Conservation (phyloP, 192 early-diverging fungal species). For the Coemansia reversa region DNA sequence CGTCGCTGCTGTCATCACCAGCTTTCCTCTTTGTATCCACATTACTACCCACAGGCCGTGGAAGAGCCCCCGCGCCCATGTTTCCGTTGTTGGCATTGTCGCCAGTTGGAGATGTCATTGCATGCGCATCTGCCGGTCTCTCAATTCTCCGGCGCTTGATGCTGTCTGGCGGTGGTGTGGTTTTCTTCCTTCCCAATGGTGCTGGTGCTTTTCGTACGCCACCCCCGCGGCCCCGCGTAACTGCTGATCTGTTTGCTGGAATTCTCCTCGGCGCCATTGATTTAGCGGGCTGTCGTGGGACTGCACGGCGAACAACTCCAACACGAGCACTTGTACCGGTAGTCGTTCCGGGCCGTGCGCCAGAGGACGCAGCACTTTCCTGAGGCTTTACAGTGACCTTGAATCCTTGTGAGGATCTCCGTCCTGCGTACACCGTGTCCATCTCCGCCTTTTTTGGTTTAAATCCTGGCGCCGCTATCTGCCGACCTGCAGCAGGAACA, state of each 20-base stretch:
- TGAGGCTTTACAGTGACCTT: conserved; percentile 32
- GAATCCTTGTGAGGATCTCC: conserved; percentile 46
- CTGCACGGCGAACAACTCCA: conserved; percentile 10
- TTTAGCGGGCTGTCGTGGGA: conserved; percentile 10
- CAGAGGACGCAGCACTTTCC: conserved; percentile 4
- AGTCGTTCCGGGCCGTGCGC: not conserved
- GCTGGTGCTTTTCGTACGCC: conserved; percentile 2
- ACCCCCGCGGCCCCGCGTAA: conserved; percentile 30
- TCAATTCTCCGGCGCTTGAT: conserved; percentile 33
- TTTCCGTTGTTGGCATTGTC: not conserved
- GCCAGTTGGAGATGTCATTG: not conserved
- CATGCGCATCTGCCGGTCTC: not conserved
- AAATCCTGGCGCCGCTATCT: conserved; percentile 17
- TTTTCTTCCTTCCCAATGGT: conserved; percentile 4
- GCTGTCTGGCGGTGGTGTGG: conserved; percentile 17
- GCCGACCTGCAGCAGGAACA: conserved; percentile 13
- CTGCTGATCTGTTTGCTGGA: conserved; percentile 27
- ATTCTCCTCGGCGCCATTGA: conserved; percentile 27
- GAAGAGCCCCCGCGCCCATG: not conserved
- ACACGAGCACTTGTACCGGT: conserved; percentile 2
- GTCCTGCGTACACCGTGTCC: conserved; percentile 32
- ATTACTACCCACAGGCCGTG: not conserved
- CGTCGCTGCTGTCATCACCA: conserved; percentile 20
- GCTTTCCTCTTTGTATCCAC: conserved; percentile 10
- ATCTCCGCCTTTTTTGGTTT: not conserved